phyloP scores from a whole-genome alignment of 2,329 filamentous ascomycete species.

The Pseudocercospora fijiensis region DNA sequence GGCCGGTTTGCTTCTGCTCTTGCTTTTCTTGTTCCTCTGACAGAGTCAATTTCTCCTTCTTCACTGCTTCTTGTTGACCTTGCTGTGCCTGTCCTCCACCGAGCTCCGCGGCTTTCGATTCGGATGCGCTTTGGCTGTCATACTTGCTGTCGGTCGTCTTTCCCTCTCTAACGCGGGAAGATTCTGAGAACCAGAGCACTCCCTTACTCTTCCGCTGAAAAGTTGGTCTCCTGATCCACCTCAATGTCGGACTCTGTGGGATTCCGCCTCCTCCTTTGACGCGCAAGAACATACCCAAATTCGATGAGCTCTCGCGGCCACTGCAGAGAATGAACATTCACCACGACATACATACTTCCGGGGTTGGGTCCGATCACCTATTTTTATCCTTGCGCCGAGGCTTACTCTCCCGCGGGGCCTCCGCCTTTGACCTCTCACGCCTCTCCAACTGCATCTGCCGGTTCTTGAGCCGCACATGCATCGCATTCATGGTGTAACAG shows the following conservation, averaged over 20 bases:
- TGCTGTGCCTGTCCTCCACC: conserved; percentile 2
- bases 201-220: not conserved
- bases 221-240: not conserved
- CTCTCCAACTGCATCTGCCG: not conserved
- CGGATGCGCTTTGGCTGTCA: not conserved
- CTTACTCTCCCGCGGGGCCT: not conserved
- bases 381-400: not conserved
- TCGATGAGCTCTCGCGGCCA: not conserved
- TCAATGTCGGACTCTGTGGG: not conserved
- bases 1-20: conserved; percentile 1
- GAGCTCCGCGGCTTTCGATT: not conserved
- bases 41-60: not conserved
- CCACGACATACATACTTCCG: not conserved
- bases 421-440: not conserved
- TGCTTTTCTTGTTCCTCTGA: conserved; percentile 9
- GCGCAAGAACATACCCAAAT: not conserved
- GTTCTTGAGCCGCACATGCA: not conserved
- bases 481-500: not conserved
- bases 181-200: conserved; percentile 10
- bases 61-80: not conserved
- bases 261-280: not conserved
- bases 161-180: conserved; percentile 7
- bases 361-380: not conserved
- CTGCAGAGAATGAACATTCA: not conserved
- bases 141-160: conserved; percentile 5